Base-by-base conservation (phyloP, 129 eudicot species). In the Cynara cardunculus region DNA sequence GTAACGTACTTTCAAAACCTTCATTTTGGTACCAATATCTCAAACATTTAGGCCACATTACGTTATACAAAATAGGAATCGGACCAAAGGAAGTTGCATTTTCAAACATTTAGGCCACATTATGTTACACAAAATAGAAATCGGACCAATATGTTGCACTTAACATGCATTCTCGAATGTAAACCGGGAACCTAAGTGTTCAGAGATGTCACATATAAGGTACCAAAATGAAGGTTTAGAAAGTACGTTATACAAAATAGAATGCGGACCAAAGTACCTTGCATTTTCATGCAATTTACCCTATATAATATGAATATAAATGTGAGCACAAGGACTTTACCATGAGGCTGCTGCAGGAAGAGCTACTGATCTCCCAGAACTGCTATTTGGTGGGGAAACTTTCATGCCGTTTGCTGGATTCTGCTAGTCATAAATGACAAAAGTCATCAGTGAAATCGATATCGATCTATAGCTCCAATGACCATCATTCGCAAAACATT, bases 261-360 rank as follows among this genome's bases (percentile, higher is more conserved):
- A 19, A 46, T 3, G 3, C 2, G 5, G 61, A 46, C 19, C 5
- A 56, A 56, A 56, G 2, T 56, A 56, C 24, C 24, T 56, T 18
- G 6, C 19, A 16, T 49, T 49, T 49, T 49, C 19, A 49, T 49
- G 62, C 21, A 56, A 19, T 18, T 56, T 18, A 7, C 24, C 24
- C 24, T 64, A 22, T 64, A 64, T 64, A 37, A 67, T 39, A 78
- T 34, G 49, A 37, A 53, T 22, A 79, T 6, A 80, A 64, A 24
- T 25, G 30, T 25, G n/a, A 64, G 25, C 78, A 37, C 22, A 64
- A 62, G 3, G 25, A 67, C 28, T 66, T 71, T 73, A 84, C 84
- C 83, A 79, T 39, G 82, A 83, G 53, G 79, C 86, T 72, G 86
- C 82, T 16, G 83, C 78, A 79, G 82, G 73, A 27, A 79, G 86